Evolutionary conservation across 2,329 filamentous ascomycete genomes (phyloP).

Genomic region (Sclerotinia glacialis): DNA sequence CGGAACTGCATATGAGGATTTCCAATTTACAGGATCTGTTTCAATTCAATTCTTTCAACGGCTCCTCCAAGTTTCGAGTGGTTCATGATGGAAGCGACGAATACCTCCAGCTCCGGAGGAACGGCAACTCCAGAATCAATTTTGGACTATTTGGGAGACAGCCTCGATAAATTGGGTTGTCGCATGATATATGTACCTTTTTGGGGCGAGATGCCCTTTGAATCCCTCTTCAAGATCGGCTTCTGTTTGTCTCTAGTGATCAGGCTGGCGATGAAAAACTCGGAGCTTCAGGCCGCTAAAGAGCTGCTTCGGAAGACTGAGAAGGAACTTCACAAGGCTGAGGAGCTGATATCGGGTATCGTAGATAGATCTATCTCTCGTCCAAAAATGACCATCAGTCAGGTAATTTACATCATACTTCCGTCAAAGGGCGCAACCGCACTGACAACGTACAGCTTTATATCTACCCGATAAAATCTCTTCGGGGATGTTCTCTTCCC

Average conservation of each 20-base stretch:
- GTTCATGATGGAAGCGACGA: not conserved
- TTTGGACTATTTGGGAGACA: not conserved
- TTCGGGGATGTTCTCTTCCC: slow-evolving; percentile 58
- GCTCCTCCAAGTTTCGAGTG: no score
- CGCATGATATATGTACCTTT: not conserved
- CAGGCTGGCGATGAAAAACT: not conserved
- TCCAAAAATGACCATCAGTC: slow-evolving; percentile 19
- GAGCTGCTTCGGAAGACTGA: no score
- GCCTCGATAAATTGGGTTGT: not conserved
- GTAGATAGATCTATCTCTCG: not conserved
- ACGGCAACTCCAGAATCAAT: not conserved
- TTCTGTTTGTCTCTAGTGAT: not conserved
- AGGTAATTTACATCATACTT: not conserved
- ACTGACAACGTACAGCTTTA: slow-evolving; percentile 52
- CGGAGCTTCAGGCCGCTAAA: not conserved
- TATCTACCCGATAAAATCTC: slow-evolving; percentile 71
- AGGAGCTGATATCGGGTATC: not conserved
- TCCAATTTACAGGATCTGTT: not conserved
- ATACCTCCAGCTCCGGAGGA: not conserved
- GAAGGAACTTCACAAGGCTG: not conserved
- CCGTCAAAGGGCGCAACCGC: no score
- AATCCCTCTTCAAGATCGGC: not conserved
- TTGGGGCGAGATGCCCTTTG: not conserved
- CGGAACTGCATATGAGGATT: not conserved
- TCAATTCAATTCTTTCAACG: not conserved